Conservation (phyloP, 352 stramenopile species). For the Phytophthora aleatoria region DNA sequence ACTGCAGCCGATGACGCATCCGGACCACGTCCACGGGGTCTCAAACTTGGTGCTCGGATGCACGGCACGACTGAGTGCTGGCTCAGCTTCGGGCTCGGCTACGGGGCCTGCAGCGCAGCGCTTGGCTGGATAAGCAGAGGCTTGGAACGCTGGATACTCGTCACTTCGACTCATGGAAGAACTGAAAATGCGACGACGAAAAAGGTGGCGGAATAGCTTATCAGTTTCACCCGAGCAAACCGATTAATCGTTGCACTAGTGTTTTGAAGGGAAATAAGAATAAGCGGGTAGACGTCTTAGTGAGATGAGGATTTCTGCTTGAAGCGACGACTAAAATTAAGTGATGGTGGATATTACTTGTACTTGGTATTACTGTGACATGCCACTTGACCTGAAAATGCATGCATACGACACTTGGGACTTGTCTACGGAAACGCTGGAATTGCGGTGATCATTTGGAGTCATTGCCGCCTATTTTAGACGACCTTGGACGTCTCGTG, state of each 20-base stretch:
- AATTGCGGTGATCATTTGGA: slow-evolving; percentile 1
- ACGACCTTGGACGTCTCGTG: slow-evolving; percentile 1
- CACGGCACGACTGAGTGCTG: slow-evolving; percentile 33
- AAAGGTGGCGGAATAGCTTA: slow-evolving; percentile 7
- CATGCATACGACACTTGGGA: background rate
- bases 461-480: background rate
- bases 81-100: slow-evolving; percentile 32
- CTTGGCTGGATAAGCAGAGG: background rate
- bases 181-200: slow-evolving; percentile 22
- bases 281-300: background rate
- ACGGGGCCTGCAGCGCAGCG: background rate
- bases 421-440: slow-evolving; percentile 2
- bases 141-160: background rate
- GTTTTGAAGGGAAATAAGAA: slow-evolving; percentile 1
- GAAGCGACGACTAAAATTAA: background rate
- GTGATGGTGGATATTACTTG: slow-evolving; percentile 5
- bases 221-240: background rate
- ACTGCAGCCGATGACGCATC: slow-evolving; percentile 46
- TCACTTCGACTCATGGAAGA: slow-evolving; percentile 19
- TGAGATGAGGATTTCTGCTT: slow-evolving; percentile 1
- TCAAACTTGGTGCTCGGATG: slow-evolving; percentile 62
- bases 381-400: background rate
- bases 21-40: slow-evolving; percentile 36
- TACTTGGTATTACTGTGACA: slow-evolving; percentile 6
- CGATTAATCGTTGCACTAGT: background rate